Percentiles rank a stretch among this genome's conserved stretches.
Conservation (phyloP, 2,329 filamentous ascomycete species). For the Talaromyces sp. region DNA sequence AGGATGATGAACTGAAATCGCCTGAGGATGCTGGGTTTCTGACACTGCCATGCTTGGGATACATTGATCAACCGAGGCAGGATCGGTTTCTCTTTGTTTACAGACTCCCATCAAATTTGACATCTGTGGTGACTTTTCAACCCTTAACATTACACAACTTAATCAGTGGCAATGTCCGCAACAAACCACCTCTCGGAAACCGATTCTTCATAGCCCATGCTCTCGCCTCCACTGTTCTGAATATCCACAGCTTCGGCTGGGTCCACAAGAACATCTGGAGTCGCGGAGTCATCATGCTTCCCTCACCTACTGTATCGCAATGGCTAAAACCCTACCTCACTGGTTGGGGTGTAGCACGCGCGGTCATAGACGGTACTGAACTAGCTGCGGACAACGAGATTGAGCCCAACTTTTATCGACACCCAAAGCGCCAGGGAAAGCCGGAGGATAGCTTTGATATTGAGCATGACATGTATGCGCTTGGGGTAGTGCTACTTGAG, state of each 20-base stretch:
- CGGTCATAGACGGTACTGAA: neutral
- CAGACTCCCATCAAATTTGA: neutral
- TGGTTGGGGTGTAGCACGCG: neutral
- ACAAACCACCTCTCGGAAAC: neutral
- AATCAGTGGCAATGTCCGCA: neutral
- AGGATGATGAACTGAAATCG: no score
- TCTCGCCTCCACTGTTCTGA: neutral
- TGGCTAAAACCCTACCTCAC: neutral
- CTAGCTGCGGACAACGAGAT: neutral
- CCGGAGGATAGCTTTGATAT: neutral
- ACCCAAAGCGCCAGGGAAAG: neutral
- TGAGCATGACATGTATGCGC: neutral
- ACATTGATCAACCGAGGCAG: no score
- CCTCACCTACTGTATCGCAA: neutral
- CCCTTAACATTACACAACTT: neutral
- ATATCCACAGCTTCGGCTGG: neutral
- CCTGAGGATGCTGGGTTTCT: no score
- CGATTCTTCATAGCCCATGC: neutral
- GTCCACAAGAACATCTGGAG: neutral
- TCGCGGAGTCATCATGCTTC: neutral
- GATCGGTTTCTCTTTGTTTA: neutral
- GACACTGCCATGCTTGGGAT: no score
- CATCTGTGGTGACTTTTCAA: neutral
- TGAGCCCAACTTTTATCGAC: neutral
- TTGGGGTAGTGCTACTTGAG: neutral